These are phyloP conservation scores for Onygenales sp. DNA, from an alignment of 2,329 filamentous ascomycete species.

Conservation along the genomic window DNA sequence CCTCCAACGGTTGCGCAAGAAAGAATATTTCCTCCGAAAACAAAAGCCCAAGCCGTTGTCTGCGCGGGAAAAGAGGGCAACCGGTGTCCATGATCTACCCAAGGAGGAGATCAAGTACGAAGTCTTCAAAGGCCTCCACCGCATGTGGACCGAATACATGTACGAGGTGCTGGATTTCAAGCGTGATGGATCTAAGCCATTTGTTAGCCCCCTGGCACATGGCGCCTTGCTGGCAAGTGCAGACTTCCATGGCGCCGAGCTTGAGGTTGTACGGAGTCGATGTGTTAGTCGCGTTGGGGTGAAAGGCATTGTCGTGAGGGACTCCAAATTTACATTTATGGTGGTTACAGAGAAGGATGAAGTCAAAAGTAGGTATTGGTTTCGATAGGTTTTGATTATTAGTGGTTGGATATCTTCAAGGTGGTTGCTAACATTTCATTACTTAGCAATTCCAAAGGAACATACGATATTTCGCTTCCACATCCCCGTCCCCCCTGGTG, in stretches of 20 bases:
- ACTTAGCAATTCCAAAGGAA: constrained; percentile 69
- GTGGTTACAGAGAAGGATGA: constrained; percentile 63
- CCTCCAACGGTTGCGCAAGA: constrained; percentile 38
- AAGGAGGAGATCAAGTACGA: constrained; percentile 59
- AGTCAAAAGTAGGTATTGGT: constrained; percentile 50
- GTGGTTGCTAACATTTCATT: constrained; percentile 1
- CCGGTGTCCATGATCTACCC: constrained; percentile 67
- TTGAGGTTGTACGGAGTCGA: constrained; percentile 72
- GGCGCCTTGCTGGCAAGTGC: constrained; percentile 64
- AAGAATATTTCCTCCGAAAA: constrained; percentile 36
- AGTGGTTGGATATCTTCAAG: background rate
- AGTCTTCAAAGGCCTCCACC: constrained; percentile 67
- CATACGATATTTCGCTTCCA: constrained; percentile 74
- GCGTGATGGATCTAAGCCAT: constrained; percentile 9
- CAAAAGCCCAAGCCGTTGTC: constrained; percentile 62
- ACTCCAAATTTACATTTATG: constrained; percentile 79
- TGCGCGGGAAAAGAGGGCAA: constrained; percentile 62
- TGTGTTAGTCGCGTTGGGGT: constrained; percentile 77
- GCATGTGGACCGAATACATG: constrained; percentile 77
- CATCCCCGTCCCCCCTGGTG: constrained; percentile 42
- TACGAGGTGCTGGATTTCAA: constrained; percentile 62
- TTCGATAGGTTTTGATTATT: background rate
- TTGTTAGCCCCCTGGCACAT: constrained; percentile 47
- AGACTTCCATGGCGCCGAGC: constrained; percentile 78
- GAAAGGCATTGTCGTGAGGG: constrained; percentile 77